phyloP scores from a whole-genome alignment of 2,329 filamentous ascomycete genomes.

The Didymella glomerata region DNA sequence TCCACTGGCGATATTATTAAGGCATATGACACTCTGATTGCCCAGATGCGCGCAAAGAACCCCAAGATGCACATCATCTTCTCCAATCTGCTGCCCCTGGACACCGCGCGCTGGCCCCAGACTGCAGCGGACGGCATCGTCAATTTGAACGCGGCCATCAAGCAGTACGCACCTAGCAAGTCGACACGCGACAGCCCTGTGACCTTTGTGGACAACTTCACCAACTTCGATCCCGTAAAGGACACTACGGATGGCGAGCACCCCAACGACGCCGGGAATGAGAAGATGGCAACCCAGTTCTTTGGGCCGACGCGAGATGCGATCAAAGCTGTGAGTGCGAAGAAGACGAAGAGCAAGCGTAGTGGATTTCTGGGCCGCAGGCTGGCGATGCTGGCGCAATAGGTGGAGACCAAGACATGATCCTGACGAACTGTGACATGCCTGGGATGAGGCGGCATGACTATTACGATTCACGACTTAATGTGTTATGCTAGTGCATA shows the following conservation, averaged over 20 bases:
- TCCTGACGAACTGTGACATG: not conserved
- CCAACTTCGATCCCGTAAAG: slow-evolving; percentile 38
- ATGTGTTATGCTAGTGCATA: slow-evolving; percentile 14
- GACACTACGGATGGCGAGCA: slow-evolving; percentile 49
- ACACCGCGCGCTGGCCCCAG: slow-evolving; percentile 35
- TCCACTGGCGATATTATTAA: slow-evolving; percentile 45
- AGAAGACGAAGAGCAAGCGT: slow-evolving; percentile 8
- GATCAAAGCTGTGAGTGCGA: slow-evolving; percentile 24
- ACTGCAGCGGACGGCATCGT: slow-evolving; percentile 29
- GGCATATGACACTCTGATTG: slow-evolving; percentile 52
- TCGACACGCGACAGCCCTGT: slow-evolving; percentile 35
- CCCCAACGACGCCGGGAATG: slow-evolving; percentile 42
- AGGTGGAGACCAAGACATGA: slow-evolving; percentile 1
- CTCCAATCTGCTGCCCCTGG: slow-evolving; percentile 42
- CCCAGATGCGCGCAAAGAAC: slow-evolving; percentile 55
- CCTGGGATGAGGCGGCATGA: slow-evolving; percentile 3
- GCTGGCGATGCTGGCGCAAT: slow-evolving; percentile 12
- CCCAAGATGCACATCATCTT: slow-evolving; percentile 53
- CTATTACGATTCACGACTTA: slow-evolving; percentile 17
- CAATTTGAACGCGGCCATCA: slow-evolving; percentile 29
- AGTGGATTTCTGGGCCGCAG: slow-evolving; percentile 13
- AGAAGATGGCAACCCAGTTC: slow-evolving; percentile 44
- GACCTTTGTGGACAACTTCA: slow-evolving; percentile 42
- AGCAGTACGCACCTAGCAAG: slow-evolving; percentile 32
- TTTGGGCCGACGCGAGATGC: slow-evolving; percentile 28